Base-by-base conservation (phyloP, 495 filamentous ascomycete species). In the Poronia punctata region DNA sequence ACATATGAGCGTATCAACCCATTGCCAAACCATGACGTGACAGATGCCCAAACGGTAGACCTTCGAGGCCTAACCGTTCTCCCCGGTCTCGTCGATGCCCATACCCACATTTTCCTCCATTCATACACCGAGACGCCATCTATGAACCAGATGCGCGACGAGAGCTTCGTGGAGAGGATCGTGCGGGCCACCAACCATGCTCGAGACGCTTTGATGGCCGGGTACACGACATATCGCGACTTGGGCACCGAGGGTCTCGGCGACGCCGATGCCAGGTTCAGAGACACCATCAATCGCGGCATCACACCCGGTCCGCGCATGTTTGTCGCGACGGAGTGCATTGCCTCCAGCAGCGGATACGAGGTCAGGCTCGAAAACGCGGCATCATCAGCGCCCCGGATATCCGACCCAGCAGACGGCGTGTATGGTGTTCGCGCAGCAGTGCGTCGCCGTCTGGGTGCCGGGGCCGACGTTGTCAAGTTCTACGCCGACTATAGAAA, bases 211-310 rank as follows among this genome's bases (percentile, higher is more conserved):
- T 47, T 77, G n/a, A 56, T 72, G 21, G 71, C 72, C 1, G 71
- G 73, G 18, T 75, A 68, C 55, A 75, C 70, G 2, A 75, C 73
- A 6, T 75, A 73, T 52, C 65, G 72, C 16, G 71, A 75, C 45
- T 62, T 78, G 1, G 74, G 72, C 8, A 71, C 66, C 14, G 74
- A 75, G 49, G 60, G 62, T 1, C 53, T 75, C 3, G 53, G 54
- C 12, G 57, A 59, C 24, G 62, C 65, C 15, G 72, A 78, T 44
- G 61, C 60, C 20, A 57, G 54, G 41, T 48, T 70, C 9, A 52
- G 65, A 8, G 60, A 68, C 37, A 70, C 53, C 21, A 61, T 76
- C 48, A 72, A 71, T 46, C 66, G 71, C 26, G 70, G 68, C 20
- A 45, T 76, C 15, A 66, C 60, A 2, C 68, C 70, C 2, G 72